Conservation (phyloP, 2,329 filamentous ascomycete genomes). For the Colletotrichum acutatum region DNA sequence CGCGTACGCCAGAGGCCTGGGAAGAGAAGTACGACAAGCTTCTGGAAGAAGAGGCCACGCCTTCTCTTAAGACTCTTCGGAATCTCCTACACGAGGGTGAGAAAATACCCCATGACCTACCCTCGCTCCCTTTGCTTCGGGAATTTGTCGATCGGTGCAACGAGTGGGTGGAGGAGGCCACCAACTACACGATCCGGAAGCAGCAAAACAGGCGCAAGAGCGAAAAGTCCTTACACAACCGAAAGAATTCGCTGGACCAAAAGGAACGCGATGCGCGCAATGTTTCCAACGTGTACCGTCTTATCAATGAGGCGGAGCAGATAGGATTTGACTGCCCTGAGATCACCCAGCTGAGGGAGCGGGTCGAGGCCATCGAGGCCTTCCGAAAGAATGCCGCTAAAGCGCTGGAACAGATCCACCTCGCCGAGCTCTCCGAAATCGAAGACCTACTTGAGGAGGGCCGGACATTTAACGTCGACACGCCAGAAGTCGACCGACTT, state of each 20-base stretch:
- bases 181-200: conserved; percentile 95
- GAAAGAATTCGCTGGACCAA: conserved; percentile 68
- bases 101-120: conserved; percentile 91
- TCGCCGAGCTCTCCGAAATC: conserved; percentile 77
- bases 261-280: conserved; percentile 92
- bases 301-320: conserved; percentile 84
- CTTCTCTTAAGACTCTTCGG: conserved; percentile 87
- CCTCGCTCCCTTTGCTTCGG: conserved; percentile 82
- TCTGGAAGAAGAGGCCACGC: conserved; percentile 84
- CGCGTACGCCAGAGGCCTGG: conserved; percentile 87
- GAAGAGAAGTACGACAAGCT: conserved; percentile 88
- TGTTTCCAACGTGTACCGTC: conserved; percentile 86
- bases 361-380: conserved; percentile 83
- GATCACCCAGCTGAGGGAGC: conserved; percentile 85
- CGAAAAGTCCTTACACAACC: conserved; percentile 85
- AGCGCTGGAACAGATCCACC: conserved; percentile 74
- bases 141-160: conserved; percentile 96
- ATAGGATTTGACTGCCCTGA: conserved; percentile 95
- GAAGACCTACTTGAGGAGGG: conserved; percentile 93
- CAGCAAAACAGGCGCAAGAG: conserved; percentile 97
- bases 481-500: conserved; percentile 86
- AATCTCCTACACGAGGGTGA: conserved; percentile 91
- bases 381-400: conserved; percentile 83
- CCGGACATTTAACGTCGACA: conserved; percentile 88
- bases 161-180: conserved; percentile 97